phyloP scores from a whole-genome alignment of 2,329 filamentous ascomycete genomes.

The Chrysoporthe deuterocubensis region DNA sequence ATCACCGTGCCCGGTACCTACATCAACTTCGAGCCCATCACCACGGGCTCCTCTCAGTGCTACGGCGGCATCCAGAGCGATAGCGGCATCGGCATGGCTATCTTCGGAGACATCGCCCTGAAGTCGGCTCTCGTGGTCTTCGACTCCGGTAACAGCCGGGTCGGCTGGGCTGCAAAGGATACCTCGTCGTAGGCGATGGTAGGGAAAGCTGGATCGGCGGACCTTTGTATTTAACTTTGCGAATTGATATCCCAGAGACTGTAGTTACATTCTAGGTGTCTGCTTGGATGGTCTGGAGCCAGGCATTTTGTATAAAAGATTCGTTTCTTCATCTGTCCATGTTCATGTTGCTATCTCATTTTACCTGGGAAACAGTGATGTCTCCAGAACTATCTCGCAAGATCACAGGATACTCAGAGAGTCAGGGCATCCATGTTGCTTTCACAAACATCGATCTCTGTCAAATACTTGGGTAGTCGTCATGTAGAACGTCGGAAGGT shows the following conservation, averaged over 20 bases:
- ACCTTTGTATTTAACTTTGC: background rate
- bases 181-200: constrained; percentile 6
- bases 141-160: constrained; percentile 40
- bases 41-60: constrained; percentile 33
- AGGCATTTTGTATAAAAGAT: background rate
- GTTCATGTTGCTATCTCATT: background rate
- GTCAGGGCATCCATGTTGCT: no score
- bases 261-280: background rate
- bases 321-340: background rate
- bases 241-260: background rate
- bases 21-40: constrained; percentile 40
- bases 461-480: no score
- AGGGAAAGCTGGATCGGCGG: background rate
- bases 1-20: constrained; percentile 42
- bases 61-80: constrained; percentile 42
- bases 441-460: no score
- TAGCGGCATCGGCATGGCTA: constrained; percentile 32
- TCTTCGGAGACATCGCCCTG: constrained; percentile 38
- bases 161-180: constrained; percentile 47
- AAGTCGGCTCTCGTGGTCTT: constrained; percentile 42
- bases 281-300: background rate
- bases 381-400: no score
- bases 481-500: no score
- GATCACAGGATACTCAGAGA: no score
- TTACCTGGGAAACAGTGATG: no score